Percentiles rank a stretch among this genome's conserved stretches.
Conservation (phyloP, 805 yeast species). For the Yarrowia hollandica region DNA sequence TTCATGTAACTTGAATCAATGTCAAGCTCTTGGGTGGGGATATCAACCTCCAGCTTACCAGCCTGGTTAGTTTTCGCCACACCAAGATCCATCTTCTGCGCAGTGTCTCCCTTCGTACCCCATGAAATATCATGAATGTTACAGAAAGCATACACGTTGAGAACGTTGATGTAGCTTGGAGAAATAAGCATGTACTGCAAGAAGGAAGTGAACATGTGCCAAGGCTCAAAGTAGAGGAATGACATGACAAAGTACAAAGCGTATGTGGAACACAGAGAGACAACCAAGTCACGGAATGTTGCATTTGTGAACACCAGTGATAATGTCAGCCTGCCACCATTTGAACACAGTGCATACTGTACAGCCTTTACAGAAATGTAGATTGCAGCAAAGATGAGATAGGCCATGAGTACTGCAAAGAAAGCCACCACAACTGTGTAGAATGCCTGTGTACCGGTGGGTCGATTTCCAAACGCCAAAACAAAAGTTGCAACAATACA, state of each 20-base stretch:
- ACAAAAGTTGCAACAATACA: conserved; percentile 84
- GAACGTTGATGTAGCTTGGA: conserved; percentile 87
- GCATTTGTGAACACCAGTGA: conserved; percentile 58
- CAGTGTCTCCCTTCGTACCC: conserved; percentile 91
- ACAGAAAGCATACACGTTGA: conserved; percentile 93
- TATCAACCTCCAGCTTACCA: conserved; percentile 51
- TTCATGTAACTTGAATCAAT: conserved; percentile 72
- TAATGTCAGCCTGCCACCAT: conserved; percentile 45
- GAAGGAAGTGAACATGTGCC: conserved; percentile 88
- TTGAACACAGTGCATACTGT: conserved; percentile 51
- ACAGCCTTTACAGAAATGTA: conserved; percentile 76
- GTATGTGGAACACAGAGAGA: conserved; percentile 85
- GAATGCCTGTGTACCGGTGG: conserved; percentile 81
- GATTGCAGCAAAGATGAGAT: conserved; percentile 84
- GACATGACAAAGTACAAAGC: conserved; percentile 77
- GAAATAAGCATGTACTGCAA: conserved; percentile 77
- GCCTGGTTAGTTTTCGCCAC: conserved; percentile 70
- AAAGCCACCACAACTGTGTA: conserved; percentile 72
- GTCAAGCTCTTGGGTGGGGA: conserved; percentile 75
- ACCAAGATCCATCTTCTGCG: conserved; percentile 69
- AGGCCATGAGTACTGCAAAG: conserved; percentile 86
- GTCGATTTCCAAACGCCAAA: conserved; percentile 89
- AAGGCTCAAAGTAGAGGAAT: conserved; percentile 80
- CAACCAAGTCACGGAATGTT: conserved; percentile 79
- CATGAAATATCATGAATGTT: conserved; percentile 95